Base-by-base conservation (phyloP, 768 basidiomycete genomes). In the Cystobasidium onofrii region DNA sequence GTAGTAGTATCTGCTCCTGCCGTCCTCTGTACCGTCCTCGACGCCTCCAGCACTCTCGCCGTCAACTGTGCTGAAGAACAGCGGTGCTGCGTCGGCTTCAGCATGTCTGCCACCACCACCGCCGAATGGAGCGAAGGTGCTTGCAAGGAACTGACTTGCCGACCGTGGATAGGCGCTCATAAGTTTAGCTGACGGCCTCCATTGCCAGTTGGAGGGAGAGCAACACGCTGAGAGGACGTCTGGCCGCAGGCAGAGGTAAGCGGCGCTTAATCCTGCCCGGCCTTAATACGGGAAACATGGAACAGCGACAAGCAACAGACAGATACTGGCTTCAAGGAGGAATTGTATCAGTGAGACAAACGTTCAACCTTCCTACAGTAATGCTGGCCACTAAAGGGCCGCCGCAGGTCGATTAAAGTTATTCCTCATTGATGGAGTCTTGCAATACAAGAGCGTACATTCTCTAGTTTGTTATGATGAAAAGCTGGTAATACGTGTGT, bases 21-120 rank as follows among this genome's bases (percentile, higher is more conserved):
- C 63, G 25, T 23, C 63, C 17, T 64, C 34, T 6, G 29, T n/a
- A 23, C 17, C 63, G 23, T 43, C 63, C 7, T 43, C 63, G 1
- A 3, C 63, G 4, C 23, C 63, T 17, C 18, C 63, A 3, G 25
- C 33, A 46, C 43, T 46, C 63, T 64, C 63, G 18, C 43, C 63
- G 34, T 64, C 63, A 6, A 64, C 36, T 13, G 33, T 39, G 43
- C 43, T 46, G 63, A 64, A 64, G 63, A 64, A 64, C 63, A 64
- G 39, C 63, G 63, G 63, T 25, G 63, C 63, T 13, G 18, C 6
- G 41, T 39, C 63, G 33, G 17, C 63, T 12, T 41, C 25, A 46
- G 12, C 20, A 31, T 31, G 18, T 20, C 23, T 29, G 10, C 29
- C 25, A 6, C 23, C 63, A 6, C 63, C 63, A 7, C 63, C 63